Base-by-base conservation (phyloP, 768 basidiomycete species). In the Tulasnella sp. region DNA sequence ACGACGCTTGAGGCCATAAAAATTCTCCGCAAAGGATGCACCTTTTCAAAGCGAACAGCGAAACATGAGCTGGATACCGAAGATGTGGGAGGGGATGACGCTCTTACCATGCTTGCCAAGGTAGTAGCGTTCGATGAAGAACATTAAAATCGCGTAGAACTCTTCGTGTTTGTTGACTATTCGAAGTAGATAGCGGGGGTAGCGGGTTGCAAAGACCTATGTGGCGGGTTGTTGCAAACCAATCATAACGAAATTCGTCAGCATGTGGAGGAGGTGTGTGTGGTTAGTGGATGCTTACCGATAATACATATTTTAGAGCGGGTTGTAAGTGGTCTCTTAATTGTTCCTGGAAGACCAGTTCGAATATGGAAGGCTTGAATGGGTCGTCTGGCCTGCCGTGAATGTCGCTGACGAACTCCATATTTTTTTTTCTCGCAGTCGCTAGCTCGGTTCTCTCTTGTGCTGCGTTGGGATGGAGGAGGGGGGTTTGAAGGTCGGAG, bases 121-220 rank as follows among this genome's bases (percentile, higher is more conserved):
- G 85, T 98, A 97, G 86, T 97, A 92, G 21, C 92, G 88, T 86
- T 99, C 98, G 24, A 99, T 92, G 79, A 96, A 88, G 77, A 97
- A 86, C 92, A 99, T 94, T 81, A 97, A 88, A 19, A 89, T 82
- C 0, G 96, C 94, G 83, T 98, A 99, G 85, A 98, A 95, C 84
- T 98, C 97, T 85, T 99, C 98, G 87, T 99, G 98, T 42, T 91
- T 88, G 85, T 99, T 98, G 21, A 98, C 94, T 76, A 99, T 88
- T 24, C 92, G 91, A 62, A 99, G 86, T 40, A 99, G 89, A 85
- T 98, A 97, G 77, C 98, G 90, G 8, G 98, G 98, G 84, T 98
- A 93, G 78, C 92, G 89, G 87, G 98, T 96, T 3, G 98, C 96
- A 83, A 99, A 94, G 79, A 97, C 93, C 97, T 98, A 27, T 68